Base-by-base conservation (phyloP, 2,329 filamentous ascomycete species). In the Cryphonectria carpinicola region DNA sequence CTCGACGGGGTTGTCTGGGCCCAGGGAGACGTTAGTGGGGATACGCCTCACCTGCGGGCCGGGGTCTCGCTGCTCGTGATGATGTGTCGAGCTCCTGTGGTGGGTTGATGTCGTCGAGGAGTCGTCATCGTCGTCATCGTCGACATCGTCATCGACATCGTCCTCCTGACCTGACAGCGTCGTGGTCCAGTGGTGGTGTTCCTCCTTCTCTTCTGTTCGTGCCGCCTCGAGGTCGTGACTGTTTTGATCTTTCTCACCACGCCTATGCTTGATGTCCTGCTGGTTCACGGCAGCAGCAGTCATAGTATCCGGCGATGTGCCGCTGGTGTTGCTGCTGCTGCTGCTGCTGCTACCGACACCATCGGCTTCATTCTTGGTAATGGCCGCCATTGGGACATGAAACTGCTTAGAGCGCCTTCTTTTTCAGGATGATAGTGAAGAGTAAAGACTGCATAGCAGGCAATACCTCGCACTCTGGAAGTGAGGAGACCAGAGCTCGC, bases 1-100 rank as follows among this genome's bases (percentile, higher is more conserved):
- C 74, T 78, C 76, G 56, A 74, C 66, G 25, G 77, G 74, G 61
- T 74, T 71, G 68, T 78, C 78, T 2, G 75, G 74, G 11, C 77
- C 77, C 13, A 76, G 65, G 39, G 77, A 77, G 37, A 74, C 70
- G 67, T 74, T 74, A 14, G 75, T 75, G 61, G 73, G 66, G 35
- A 72, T 52, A 14, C 70, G 69, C n/a, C 72, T 41, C 61, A 72
- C 49, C 41, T 7, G 43, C 43, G 63, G 41, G 43, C 61, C 22
- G 58, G 62, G 14, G 25, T 62, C 62, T 52, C 65, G 28, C 35
- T 65, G 28, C 35, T 65, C 61, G 61, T 46, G 65, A 39, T 68
- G 46, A 39, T 68, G 46, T 41, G 56, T 56, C 39, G 54, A 60
- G 39, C 13, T 43, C 28, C 65, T 67, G 60, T 65, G 68, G 35